Conservation (phyloP, 495 filamentous ascomycete species). For the Xylaria scruposa region DNA sequence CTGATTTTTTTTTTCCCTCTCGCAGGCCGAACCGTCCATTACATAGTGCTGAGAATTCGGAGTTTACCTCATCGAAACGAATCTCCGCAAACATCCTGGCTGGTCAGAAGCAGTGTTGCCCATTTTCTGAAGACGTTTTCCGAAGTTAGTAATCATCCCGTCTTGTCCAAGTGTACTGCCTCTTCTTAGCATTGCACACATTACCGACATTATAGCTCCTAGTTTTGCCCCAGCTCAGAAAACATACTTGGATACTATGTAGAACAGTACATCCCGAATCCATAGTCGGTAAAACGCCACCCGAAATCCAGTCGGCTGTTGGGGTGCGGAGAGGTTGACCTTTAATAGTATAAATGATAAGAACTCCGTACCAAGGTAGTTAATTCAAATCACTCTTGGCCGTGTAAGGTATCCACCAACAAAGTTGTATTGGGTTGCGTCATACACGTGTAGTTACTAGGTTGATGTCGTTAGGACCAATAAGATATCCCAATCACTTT, state of each 20-base stretch:
- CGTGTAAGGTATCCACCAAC: neutral
- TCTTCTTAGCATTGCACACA: neutral
- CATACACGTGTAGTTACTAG: neutral
- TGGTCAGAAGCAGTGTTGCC: neutral
- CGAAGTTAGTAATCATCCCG: neutral
- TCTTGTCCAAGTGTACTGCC: neutral
- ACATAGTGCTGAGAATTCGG: neutral
- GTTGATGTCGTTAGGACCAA: neutral
- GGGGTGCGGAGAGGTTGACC: slow-evolving; percentile 14
- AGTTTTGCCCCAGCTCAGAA: neutral
- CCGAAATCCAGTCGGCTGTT: neutral
- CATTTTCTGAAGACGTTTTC: slow-evolving; percentile 8
- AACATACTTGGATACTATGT: too few relatives aligned
- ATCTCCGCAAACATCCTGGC: neutral
- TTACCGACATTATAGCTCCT: neutral
- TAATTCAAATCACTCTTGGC: slow-evolving; percentile 21
- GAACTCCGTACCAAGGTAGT: too few relatives aligned
- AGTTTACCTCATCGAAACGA: slow-evolving; percentile 12
- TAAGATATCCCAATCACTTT: neutral
- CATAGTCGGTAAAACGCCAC: neutral
- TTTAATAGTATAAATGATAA: neutral
- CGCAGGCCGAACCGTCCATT: slow-evolving; percentile 4
- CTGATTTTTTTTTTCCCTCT: neutral
- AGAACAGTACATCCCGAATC: neutral
- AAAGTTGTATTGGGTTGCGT: neutral